A percentile compares a stretch with the other conserved stretches of the same genome.
Conservation (phyloP, 2,329 filamentous ascomycete genomes). For the Diaporthe amygdali region DNA sequence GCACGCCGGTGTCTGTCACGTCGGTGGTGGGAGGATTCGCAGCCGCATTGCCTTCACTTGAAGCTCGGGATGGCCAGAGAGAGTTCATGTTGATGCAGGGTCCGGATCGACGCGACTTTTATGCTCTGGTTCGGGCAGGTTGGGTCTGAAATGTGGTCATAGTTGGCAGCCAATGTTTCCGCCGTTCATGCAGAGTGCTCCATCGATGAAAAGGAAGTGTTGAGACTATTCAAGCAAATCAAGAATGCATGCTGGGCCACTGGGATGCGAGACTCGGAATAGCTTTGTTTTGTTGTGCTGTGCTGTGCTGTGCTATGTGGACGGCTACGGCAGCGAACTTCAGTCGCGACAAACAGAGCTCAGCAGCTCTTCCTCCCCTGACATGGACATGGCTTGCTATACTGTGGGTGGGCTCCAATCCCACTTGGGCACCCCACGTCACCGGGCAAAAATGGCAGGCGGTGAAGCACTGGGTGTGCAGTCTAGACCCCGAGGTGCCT, state of each 20-base stretch:
- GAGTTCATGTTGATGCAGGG: slow-evolving; percentile 27
- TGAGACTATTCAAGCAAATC: neutral
- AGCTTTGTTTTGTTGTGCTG: neutral
- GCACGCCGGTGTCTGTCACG: slow-evolving; percentile 12
- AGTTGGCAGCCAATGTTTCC: neutral
- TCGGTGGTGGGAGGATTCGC: slow-evolving; percentile 14
- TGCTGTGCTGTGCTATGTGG: neutral
- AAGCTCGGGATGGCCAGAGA: slow-evolving; percentile 26
- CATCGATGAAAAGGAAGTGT: neutral
- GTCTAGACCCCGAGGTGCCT: neutral
- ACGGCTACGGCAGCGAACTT: neutral
- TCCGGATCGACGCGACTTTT: slow-evolving; percentile 5
- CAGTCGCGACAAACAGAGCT: neutral
- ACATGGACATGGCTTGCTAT: neutral
- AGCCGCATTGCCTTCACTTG: slow-evolving; percentile 18
- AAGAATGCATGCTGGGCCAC: slow-evolving; percentile 2
- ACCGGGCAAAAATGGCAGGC: neutral
- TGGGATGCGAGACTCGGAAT: neutral
- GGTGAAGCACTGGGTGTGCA: neutral
- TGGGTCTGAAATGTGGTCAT: slow-evolving; percentile 14
- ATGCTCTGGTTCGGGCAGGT: slow-evolving; percentile 10
- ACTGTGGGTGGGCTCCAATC: neutral
- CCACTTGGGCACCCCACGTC: neutral
- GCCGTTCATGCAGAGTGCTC: neutral
- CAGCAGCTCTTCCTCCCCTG: neutral